Percentiles rank a stretch among this genome's conserved stretches.
phyloP scores from a whole-genome alignment of 495 filamentous ascomycete species.

The Corynascus novoguineensis region DNA sequence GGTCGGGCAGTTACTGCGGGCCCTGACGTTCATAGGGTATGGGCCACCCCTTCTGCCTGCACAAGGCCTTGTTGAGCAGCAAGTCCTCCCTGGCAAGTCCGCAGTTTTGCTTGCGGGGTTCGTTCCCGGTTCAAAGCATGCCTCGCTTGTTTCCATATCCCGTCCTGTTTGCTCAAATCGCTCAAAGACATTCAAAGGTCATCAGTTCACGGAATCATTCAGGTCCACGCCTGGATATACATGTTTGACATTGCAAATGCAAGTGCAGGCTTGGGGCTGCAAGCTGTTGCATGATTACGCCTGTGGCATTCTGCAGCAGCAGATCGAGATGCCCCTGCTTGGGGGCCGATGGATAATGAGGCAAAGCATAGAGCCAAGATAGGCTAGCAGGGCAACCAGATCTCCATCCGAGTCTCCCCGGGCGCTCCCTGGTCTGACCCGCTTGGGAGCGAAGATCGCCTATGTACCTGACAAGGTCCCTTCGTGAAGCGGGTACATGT shows the following conservation, averaged over 20 bases:
- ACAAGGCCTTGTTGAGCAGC: not conserved
- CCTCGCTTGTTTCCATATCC: not conserved
- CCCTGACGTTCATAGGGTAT: not conserved
- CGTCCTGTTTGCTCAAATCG: not conserved
- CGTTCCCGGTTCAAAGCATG: not conserved
- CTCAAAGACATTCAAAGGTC: too few species aligned
- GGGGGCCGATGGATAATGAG: not conserved
- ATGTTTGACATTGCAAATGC: not conserved
- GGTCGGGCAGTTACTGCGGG: not conserved
- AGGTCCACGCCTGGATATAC: not conserved
- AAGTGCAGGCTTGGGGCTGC: too few species aligned
- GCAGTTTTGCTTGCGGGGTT: not conserved
- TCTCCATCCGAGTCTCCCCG: not conserved
- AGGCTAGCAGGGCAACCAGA: not conserved
- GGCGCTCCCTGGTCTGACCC: not conserved
- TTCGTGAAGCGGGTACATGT: not conserved
- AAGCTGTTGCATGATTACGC: not conserved
- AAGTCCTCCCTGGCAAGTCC: not conserved
- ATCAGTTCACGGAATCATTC: too few species aligned
- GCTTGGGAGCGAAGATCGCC: not conserved
- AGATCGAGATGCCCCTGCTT: constrained; percentile 1
- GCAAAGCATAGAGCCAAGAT: constrained; percentile 6
- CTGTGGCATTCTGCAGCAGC: not conserved
- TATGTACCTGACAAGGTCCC: too few species aligned
- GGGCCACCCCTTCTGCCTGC: not conserved